phyloP scores from a whole-genome alignment of 2,329 filamentous ascomycete genomes.

The Lachnellula cervina region DNA sequence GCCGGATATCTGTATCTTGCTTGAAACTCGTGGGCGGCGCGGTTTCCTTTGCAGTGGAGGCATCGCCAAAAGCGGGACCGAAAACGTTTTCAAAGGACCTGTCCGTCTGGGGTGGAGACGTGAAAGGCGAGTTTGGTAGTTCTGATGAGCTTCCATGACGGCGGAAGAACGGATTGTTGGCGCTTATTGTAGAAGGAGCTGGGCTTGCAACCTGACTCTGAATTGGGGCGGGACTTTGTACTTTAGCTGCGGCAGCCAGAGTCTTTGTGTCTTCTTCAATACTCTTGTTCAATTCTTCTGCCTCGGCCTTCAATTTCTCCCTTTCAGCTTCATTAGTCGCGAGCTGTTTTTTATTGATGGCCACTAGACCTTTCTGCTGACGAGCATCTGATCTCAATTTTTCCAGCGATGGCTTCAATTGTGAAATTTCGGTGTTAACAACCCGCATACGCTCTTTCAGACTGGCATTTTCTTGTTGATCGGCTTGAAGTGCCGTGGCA shows the following conservation, averaged over 20 bases:
- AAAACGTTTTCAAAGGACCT: slow-evolving; percentile 84
- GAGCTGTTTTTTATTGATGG: slow-evolving; percentile 98
- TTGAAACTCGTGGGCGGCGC: slow-evolving; percentile 58
- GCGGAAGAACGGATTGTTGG: slow-evolving; percentile 94
- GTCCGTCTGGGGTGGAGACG: slow-evolving; percentile 45
- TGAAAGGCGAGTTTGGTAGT: slow-evolving; percentile 45
- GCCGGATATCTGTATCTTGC: slow-evolving; percentile 32
- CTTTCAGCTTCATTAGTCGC: slow-evolving; percentile 83
- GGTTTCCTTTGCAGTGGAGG: slow-evolving; percentile 37
- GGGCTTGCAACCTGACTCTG: slow-evolving; percentile 62
- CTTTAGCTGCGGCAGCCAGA: slow-evolving; percentile 43
- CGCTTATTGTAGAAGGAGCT: slow-evolving; percentile 61
- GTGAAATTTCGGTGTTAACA: slow-evolving; percentile 75
- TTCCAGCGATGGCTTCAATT: slow-evolving; percentile 85
- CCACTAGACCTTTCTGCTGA: slow-evolving; percentile 92
- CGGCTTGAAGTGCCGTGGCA: slow-evolving; percentile 68
- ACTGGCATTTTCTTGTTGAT: slow-evolving; percentile 80
- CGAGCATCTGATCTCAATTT: slow-evolving; percentile 88
- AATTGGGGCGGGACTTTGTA: slow-evolving; percentile 28
- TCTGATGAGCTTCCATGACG: slow-evolving; percentile 53
- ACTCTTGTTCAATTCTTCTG: slow-evolving; percentile 60
- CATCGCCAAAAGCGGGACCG: slow-evolving; percentile 57
- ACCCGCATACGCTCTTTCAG: slow-evolving; percentile 84
- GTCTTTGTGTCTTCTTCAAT: slow-evolving; percentile 54
- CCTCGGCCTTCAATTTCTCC: slow-evolving; percentile 80